Base-by-base conservation (phyloP, 768 basidiomycete species). In the Suillus decipiens region DNA sequence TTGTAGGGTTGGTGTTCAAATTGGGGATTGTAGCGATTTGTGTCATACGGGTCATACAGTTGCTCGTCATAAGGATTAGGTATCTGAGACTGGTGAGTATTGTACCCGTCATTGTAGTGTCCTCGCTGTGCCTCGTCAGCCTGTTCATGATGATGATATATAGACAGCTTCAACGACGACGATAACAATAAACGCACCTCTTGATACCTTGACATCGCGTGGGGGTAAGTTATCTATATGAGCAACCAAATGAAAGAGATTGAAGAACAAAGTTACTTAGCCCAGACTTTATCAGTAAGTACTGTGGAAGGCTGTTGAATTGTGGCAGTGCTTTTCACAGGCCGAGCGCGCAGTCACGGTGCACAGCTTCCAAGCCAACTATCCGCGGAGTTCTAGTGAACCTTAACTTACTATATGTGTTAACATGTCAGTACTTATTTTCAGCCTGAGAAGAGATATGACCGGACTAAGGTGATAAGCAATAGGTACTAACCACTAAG, bases 21-120 rank as follows among this genome's bases (percentile, higher is more conserved):
- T 58, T 51, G 69, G 10, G 61, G 6, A 68, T 77, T 39, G 68
- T 77, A 61, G 42, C 69, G 69, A 63, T 76, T 68, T 22, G 69
- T 43, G 28, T 74, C 64, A 69, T 71, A 72, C 24, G 59, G 69
- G 60, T 66, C 61, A 48, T 70, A 66, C 17, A 75, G 73, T 65
- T 78, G 77, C 47, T 77, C 80, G 64, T 82, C 82, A 63, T 80
- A 81, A 7, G 80, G 80, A 54, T 75, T 76, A 53, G 76, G 71
- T 33, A 74, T 68, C n/a, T 73, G 68, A 33, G 75, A 64, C 58
- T 75, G 69, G 65, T 88, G 85, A 9, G 84, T 81, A 64, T 77
- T 78, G 72, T 87, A 87, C 0, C 88, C 87, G 63, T 91, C 89
- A 69, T 89, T 88, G 74, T 90, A 89, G 61, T 82, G 83, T 34